These are phyloP conservation scores for Urochloa ruziziensis DNA, from an alignment of 176 grass and related monocot genomes.

Conservation along the genomic window DNA sequence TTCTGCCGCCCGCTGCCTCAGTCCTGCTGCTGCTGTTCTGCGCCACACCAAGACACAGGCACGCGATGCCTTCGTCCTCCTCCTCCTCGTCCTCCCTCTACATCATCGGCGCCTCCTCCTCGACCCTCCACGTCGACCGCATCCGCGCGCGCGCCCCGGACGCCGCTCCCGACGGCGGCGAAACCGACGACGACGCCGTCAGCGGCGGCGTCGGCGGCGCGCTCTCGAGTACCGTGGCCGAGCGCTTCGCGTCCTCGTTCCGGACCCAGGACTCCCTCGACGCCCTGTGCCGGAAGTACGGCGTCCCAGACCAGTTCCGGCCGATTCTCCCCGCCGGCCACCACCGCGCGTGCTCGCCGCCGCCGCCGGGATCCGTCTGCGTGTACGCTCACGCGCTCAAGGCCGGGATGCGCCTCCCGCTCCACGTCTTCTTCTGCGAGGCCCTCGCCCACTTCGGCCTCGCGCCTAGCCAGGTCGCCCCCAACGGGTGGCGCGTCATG, in stretches of 20 bases:
- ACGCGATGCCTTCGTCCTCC: background rate
- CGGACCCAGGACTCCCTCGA: background rate
- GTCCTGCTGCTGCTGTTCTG: background rate
- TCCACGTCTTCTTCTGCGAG: slow-evolving; percentile 5
- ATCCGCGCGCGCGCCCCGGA: background rate
- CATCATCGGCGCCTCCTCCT: background rate
- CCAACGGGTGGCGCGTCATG: slow-evolving; percentile 36
- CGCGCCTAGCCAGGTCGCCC: slow-evolving; percentile 21
- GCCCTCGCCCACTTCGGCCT: slow-evolving; percentile 24
- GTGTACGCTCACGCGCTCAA: slow-evolving; percentile 10
- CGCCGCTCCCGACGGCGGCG: background rate
- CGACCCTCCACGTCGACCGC: background rate
- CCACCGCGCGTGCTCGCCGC: slow-evolving; percentile 12
- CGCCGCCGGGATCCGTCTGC: background rate
- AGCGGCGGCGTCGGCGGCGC: no score
- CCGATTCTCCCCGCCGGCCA: background rate
- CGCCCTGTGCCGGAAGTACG: background rate
- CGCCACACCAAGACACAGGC: no score
- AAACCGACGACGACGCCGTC: background rate
- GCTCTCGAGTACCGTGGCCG: background rate
- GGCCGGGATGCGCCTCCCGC: slow-evolving; percentile 34
- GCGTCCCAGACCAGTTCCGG: background rate
- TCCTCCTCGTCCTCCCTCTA: slow-evolving; percentile 3
- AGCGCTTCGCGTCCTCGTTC: background rate
- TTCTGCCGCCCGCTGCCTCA: background rate